These are phyloP conservation scores for Lasiodiplodia sp. DNA, from an alignment of 2,329 filamentous ascomycete genomes.

Conservation along the genomic window DNA sequence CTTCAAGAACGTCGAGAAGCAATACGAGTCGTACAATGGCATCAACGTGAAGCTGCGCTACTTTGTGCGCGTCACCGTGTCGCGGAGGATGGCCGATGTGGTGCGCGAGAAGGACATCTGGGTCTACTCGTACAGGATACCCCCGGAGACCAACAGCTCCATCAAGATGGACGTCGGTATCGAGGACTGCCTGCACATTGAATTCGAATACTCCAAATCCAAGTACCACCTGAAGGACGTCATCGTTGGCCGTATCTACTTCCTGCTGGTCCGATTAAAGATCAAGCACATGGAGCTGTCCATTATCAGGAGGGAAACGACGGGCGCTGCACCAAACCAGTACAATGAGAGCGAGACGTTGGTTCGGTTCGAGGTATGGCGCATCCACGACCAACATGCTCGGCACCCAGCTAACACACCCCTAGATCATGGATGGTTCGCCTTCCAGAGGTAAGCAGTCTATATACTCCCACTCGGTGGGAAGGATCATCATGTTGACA, in stretches of 20 bases:
- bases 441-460: conserved; percentile 77
- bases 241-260: conserved; percentile 98
- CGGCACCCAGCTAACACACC: conserved; percentile 30
- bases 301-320: conserved; percentile 96
- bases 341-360: conserved; percentile 99
- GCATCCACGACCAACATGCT: not conserved
- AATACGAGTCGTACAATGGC: conserved; percentile 99
- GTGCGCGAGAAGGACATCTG: conserved; percentile 99
- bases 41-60: conserved; percentile 99
- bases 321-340: conserved; percentile 94
- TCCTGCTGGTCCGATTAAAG: conserved; percentile 94
- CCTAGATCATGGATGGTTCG: conserved; percentile 98
- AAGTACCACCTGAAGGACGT: conserved; percentile 99
- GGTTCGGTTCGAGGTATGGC: conserved; percentile 85
- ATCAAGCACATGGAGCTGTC: conserved; percentile 99
- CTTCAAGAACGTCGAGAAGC: conserved; percentile 99
- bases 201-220: conserved; percentile 99
- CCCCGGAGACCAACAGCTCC: conserved; percentile 95
- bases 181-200: conserved; percentile 98
- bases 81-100: conserved; percentile 95
- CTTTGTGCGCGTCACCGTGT: conserved; percentile 96
- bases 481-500: conserved; percentile 35
- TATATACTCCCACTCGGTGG: not conserved
- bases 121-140: conserved; percentile 99
- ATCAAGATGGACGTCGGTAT: conserved; percentile 99